A percentile compares a stretch with the other conserved stretches of the same genome.
Evolutionary conservation across 768 basidiomycete genomes (phyloP).

Genomic region (Suillus alpinus): DNA sequence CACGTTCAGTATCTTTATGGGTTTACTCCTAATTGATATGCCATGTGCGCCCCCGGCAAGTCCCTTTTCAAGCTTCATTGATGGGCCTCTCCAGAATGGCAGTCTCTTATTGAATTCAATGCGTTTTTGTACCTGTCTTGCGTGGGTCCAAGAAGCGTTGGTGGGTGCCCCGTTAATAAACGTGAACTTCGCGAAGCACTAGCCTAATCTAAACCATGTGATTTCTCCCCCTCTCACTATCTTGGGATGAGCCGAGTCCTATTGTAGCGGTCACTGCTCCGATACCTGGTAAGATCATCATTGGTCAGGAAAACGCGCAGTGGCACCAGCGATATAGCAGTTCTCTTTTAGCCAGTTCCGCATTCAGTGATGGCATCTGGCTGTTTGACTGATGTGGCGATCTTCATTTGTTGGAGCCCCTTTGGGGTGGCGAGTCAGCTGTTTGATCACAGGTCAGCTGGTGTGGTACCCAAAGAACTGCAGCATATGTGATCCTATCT

Average conservation of each 20-base stretch:
- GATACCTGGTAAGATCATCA: not conserved
- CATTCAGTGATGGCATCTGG: not conserved
- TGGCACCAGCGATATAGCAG: not conserved
- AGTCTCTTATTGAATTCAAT: not conserved
- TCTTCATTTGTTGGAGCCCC: not conserved
- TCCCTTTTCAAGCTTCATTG: not conserved
- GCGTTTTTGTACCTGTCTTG: not conserved
- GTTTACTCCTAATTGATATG: not conserved
- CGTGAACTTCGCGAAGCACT: not conserved
- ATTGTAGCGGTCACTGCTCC: constrained; percentile 7
- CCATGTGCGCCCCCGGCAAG: not conserved
- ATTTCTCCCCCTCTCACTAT: not conserved
- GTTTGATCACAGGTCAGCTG: not conserved
- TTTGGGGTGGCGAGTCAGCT: not conserved
- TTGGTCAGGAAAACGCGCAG: not conserved
- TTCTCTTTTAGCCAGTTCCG: not conserved
- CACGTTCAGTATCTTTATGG: not conserved
- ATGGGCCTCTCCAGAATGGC: not conserved
- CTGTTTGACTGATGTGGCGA: not conserved
- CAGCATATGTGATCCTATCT: not conserved
- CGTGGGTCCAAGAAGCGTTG: not conserved
- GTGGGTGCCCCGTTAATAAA: not conserved
- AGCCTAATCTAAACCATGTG: not conserved
- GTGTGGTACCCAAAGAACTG: not conserved
- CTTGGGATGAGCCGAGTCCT: not conserved